Base-by-base conservation (phyloP, 177 flowering plant genomes). In the Telopea speciosissima region DNA sequence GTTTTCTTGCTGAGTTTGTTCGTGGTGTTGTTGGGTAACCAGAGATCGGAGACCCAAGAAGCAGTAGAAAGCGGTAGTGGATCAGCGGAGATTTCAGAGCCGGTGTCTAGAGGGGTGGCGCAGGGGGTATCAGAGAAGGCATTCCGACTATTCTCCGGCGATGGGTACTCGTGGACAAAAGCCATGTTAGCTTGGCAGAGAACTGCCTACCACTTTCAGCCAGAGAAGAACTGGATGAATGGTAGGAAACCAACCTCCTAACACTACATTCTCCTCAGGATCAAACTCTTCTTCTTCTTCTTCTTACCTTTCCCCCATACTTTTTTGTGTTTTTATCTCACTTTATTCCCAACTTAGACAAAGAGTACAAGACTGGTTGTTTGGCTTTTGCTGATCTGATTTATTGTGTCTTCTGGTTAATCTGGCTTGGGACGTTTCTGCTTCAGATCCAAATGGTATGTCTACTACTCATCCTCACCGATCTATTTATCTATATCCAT, bases 171-270 rank as follows among this genome's bases (percentile, higher is more conserved):
- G 5, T 90, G 91, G 91, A 87, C 86, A 0, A 84, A 82, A 61
- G 81, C 76, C 0, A 87, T 85, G 93, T 75, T 85, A 66, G 28
- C 79, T 5, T 92, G 96, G 96, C 94, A 92, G 73, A 77, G 92
- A 74, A 89, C 89, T 8, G 82, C 84, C 31, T 92, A 74, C 86
- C 97, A 92, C 73, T 92, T 92, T 75, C 97, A 92, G 70, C 97
- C 97, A 0, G 79, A 81, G 67, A 79, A 79, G 72, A 92, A 92
- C 69, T 92, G 97, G 97, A 92, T 92, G 96, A 92, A 92, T 74
- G 97, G 97, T 92, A 73, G 74, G 83, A 28, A 28, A 28, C 31
- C 31, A 2, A 2, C 31, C 4, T 28, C 2, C 31, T 4, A 28
- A 28, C 2, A 28, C 31, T 28, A 4, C 2, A 28, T 28, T 4